Evolutionary conservation across 2,329 filamentous ascomycete genomes (phyloP).

Genomic region (Aureobasidium sp.): DNA sequence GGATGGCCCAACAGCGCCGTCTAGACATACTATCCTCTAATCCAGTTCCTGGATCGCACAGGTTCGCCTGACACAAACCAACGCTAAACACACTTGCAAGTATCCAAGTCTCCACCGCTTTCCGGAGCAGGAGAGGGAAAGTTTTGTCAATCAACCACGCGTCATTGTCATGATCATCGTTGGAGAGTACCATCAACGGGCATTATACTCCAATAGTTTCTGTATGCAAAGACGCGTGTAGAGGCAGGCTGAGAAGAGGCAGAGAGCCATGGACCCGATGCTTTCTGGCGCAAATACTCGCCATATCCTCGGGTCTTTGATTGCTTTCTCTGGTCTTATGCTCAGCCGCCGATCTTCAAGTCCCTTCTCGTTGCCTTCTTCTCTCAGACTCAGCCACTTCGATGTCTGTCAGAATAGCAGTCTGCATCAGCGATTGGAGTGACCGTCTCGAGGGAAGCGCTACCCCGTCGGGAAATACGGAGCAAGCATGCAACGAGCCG

Average conservation of each 20-base stretch:
- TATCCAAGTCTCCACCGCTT: neutral
- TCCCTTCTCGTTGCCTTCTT: neutral
- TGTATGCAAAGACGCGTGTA: neutral
- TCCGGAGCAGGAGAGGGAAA: neutral
- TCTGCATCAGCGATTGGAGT: neutral
- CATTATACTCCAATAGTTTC: neutral
- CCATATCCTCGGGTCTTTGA: neutral
- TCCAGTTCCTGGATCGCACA: constrained; percentile 10
- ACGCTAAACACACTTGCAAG: neutral
- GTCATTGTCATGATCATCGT: neutral
- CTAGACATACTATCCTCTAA: neutral
- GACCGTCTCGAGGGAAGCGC: neutral
- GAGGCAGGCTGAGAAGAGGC: neutral
- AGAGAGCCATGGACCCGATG: constrained; percentile 10
- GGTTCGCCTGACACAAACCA: neutral
- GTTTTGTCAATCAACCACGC: neutral
- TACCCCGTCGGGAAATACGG: neutral
- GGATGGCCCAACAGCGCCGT: neutral
- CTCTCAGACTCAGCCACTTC: neutral
- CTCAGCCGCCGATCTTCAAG: neutral
- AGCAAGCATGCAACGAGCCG: constrained; percentile 7
- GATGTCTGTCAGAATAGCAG: constrained; percentile 1
- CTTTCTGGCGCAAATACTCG: neutral
- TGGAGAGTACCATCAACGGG: neutral
- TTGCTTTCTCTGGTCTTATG: neutral